Percentiles rank a stretch among this genome's conserved stretches.
These are phyloP conservation scores for Pseudonitzschia multiseries DNA, from an alignment of 108 stramenopile genomes.

Conservation along the genomic window DNA sequence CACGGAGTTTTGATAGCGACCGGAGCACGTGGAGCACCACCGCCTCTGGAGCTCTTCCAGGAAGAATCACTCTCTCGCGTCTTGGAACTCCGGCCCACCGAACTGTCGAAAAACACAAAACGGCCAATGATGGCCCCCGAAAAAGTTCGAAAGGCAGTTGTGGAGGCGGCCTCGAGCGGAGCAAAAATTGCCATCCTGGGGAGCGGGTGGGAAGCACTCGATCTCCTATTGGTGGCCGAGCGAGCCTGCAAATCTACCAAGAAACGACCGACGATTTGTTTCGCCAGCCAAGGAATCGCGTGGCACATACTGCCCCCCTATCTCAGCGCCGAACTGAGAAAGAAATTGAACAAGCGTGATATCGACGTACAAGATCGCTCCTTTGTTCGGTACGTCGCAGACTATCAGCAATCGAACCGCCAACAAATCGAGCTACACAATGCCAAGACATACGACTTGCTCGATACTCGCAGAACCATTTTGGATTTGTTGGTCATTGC, in stretches of 20 bases:
- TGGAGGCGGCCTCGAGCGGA: constrained; percentile 56
- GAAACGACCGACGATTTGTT: constrained; percentile 55
- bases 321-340: constrained; percentile 66
- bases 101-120: constrained; percentile 35
- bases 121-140: constrained; percentile 36
- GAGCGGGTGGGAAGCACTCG: constrained; percentile 81
- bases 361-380: constrained; percentile 76
- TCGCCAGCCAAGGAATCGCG: constrained; percentile 60
- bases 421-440: constrained; percentile 63
- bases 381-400: constrained; percentile 68
- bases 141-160: constrained; percentile 16
- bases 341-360: constrained; percentile 53
- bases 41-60: constrained; percentile 63
- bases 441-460: constrained; percentile 74
- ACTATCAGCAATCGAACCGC: constrained; percentile 6
- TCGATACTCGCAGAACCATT: constrained; percentile 54
- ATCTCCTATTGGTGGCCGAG: constrained; percentile 57
- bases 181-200: constrained; percentile 71
- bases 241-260: constrained; percentile 11
- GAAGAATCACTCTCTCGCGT: constrained; percentile 45
- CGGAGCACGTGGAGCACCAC: constrained; percentile 79
- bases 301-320: constrained; percentile 65
- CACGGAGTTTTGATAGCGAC: constrained; percentile 79
- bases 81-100: constrained; percentile 63
- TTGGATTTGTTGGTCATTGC: constrained; percentile 72